Percentiles rank a stretch among this genome's conserved stretches.
Conservation (phyloP, 192 early-diverging fungal genomes). For the Chytriomyces sp. region DNA sequence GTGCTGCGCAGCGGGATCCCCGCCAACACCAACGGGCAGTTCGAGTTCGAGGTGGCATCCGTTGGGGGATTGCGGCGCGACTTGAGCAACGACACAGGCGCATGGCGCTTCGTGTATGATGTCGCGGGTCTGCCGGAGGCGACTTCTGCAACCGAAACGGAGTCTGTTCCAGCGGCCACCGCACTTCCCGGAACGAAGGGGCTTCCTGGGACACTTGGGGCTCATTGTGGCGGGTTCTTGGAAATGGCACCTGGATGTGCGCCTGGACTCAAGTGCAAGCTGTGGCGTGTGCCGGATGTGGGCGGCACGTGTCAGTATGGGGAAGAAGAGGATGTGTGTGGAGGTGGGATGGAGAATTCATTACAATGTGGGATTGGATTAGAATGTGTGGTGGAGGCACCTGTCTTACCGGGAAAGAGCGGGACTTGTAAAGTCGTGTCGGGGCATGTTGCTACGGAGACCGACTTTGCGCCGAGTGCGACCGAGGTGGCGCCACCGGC, state of each 20-base stretch:
- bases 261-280: too few species aligned
- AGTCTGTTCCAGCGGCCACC: background rate
- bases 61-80: background rate
- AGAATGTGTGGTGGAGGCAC: background rate
- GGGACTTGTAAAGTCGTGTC: background rate
- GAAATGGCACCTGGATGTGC: too few species aligned
- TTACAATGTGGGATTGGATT: background rate
- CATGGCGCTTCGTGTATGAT: background rate
- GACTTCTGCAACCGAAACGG: background rate
- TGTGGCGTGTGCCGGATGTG: too few species aligned
- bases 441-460: too few species aligned
- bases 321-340: background rate
- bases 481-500: background rate
- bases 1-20: background rate
- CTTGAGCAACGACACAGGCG: background rate
- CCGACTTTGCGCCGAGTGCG: background rate
- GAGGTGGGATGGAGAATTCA: background rate
- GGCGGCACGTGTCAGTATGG: too few species aligned
- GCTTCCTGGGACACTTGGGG: background rate
- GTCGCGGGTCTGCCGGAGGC: background rate
- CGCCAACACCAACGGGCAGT: too few species aligned
- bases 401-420: background rate
- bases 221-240: too few species aligned
- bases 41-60: background rate
- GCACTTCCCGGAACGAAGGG: background rate